Evolutionary conservation across 129 eudicot species (phyloP).

Genomic region (Ambrosia artemisiifolia): DNA sequence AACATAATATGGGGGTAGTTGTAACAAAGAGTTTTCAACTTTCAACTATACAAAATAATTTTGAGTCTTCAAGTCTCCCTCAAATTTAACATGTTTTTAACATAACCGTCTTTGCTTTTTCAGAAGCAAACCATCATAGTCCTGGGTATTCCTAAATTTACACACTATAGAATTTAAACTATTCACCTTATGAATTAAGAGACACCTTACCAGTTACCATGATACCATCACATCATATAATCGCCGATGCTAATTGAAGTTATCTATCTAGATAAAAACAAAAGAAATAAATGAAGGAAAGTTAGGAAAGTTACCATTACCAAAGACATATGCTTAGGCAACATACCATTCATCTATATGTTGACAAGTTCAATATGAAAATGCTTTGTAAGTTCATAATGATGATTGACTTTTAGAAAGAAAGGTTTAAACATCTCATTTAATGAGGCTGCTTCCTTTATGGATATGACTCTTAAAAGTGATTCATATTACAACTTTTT

Average conservation of each 20-base stretch:
- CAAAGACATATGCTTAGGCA: constrained; percentile 25
- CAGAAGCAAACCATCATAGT: no score
- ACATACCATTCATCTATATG: constrained; percentile 8
- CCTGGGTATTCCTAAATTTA: no score
- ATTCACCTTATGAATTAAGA: no score
- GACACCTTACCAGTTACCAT: no score
- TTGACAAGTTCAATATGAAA: constrained; percentile 8
- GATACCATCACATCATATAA: no score
- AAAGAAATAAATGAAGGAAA: neutral
- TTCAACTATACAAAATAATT: no score
- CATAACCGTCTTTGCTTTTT: no score
- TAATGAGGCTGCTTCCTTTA: neutral
- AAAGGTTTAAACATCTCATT: neutral
- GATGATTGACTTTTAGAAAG: constrained; percentile 1
- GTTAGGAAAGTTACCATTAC: constrained; percentile 21
- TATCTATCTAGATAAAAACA: neutral
- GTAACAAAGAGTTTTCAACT: no score
- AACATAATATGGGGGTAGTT: no score
- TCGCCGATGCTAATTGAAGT: neutral
- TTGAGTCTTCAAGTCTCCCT: no score
- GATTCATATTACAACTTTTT: neutral
- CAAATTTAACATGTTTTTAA: no score
- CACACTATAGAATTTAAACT: no score
- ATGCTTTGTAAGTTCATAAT: constrained; percentile 22
- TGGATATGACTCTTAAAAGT: neutral